Evolutionary conservation across 2,329 filamentous ascomycete species (phyloP), one percentile per base, ranked within the genome.

Genomic region (Aureobasidium sp.): DNA sequence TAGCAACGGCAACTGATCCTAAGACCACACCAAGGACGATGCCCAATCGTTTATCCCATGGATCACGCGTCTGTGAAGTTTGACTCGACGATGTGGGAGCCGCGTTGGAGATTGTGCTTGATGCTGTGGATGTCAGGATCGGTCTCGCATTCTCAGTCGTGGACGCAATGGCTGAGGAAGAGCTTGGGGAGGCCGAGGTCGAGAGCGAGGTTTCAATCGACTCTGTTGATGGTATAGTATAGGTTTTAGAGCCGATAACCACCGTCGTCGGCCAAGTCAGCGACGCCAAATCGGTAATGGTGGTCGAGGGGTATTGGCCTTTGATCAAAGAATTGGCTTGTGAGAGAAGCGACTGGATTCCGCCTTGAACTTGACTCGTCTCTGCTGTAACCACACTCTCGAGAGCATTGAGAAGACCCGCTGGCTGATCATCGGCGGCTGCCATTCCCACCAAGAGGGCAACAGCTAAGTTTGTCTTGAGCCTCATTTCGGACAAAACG

Each of bases 21-120:
- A 68, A 61, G 6, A 61, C 62, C 8, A 67, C 66, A 14, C 66
- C 66, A 2, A 68, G 54, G 27, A 64, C 60, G 33, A 68, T 67
- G 7, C 66, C 66, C 3, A 68, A 50, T 19, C 49, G 59, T 40
- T 56, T 61, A 48, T 63, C 61, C 24, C 53, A n/a, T 6, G 49
- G 15, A 17, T 57, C 40, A n/a, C 22, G 24, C 19, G 14, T 58
- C 29, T 58, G 54, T 33, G 53, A 11, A 5, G 24, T 22, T 17
- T 52, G 57, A 19, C 31, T 40, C 5, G 44, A 33, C 5, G 62
- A 39, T n/a, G 50, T 31, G 1, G 47, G 39, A 19, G 60, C 33
- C 8, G 33, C 35, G 33, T 42, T 53, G 5, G 31, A 15, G 1
- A 50, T 8, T 22, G 42, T 19, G 27, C 14, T 52, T 29, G 57